Base-by-base conservation (phyloP, 2,329 filamentous ascomycete genomes). In the Cercospora brassicicola region DNA sequence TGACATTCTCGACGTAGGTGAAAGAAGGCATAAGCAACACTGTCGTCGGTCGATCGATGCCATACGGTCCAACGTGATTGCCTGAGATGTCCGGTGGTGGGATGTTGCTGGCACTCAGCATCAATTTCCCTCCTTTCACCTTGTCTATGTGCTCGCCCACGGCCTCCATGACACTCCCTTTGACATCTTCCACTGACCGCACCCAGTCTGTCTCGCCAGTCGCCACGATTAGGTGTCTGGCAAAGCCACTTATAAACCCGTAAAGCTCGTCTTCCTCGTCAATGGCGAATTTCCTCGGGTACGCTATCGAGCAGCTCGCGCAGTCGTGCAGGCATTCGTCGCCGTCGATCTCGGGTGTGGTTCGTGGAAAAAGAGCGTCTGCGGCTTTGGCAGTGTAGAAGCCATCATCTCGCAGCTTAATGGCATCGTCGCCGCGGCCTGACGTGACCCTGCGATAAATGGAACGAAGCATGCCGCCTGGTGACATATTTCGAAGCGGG, bases 191-290 rank as follows among this genome's bases (percentile, higher is more conserved):
- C 56, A 97, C 92, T 82, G 96, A 91, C 68, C 92, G 83, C 76
- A 94, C 91, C 95, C 95, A 99, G 81, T 99, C 95, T 28, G 90
- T 87, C 86, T 97, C 97, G 69, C 93, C 92, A n/a, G 95, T 99
- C 26, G 93, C 95, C 15, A 98, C 93, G 33, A 99, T 83, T 69
- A 97, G 78, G 81, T 99, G 95, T 20, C 93, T 95, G 76, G 88
- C 90, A 91, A 93, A 98, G 39, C 89, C 92, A 76, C 93, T 91
- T 70, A 97, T 87, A 67, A 91, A 85, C 0, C 94, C 95, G 77
- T 96, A 98, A 59, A 99, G 82, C 74, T 89, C 83, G 77, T 97
- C 93, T 6, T 85, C 82, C 78, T 90, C 87, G 66, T 98, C 91
- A 65, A 97, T 88, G 3, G 83, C 83, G 77, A 88, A 90, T 72